Base-by-base conservation (phyloP, 1,284 basidiomycete genomes). In the Trametes versicolor region DNA sequence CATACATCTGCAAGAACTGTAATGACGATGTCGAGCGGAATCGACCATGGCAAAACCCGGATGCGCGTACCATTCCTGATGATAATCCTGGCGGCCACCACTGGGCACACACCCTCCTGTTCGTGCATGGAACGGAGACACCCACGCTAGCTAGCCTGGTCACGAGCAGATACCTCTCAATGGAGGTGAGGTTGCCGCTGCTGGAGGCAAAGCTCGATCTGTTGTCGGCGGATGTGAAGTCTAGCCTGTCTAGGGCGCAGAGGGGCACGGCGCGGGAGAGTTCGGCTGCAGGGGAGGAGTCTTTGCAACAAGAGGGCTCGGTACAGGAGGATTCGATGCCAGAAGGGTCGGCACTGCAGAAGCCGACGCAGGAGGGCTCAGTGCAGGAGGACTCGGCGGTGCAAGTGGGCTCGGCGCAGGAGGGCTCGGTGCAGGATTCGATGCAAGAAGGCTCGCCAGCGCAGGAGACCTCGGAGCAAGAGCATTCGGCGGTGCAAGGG, bases 141-240 rank as follows among this genome's bases (percentile, higher is more conserved):
- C 34, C n/a, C n/a, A n/a, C n/a, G n/a, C n/a, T n/a, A n/a, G n/a
- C n/a, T n/a, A n/a, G n/a, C n/a, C n/a, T n/a, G n/a, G n/a, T n/a
- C n/a, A n/a, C n/a, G 12, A 17, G 8, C 39, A 17, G 17, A 41
- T 17, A 9, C 4, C 39, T 8, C 39, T 17, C 39, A 17, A 17
- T 8, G 12, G 43, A 47, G n/a, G n/a, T 21, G 4, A 19, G n/a
- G 19, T 13, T 47, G 3, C 8, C 43, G 43, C 43, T 47, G 4
- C n/a, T 51, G 15, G 29, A 51, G 15, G 29, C 49, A 1, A 51
- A 51, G 49, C n/a, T 51, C 29, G 49, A 51, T 19, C 49, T 34
- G 27, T 29, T 32, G 4, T 25, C 43, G 39, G 55, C 55, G 27
- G 34, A 47, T 6, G 25, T 57, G 19, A 32, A 51, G 6, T 13